These are phyloP conservation scores for Monosporascus ibericus DNA, from an alignment of 2,329 filamentous ascomycete genomes.

Conservation along the genomic window DNA sequence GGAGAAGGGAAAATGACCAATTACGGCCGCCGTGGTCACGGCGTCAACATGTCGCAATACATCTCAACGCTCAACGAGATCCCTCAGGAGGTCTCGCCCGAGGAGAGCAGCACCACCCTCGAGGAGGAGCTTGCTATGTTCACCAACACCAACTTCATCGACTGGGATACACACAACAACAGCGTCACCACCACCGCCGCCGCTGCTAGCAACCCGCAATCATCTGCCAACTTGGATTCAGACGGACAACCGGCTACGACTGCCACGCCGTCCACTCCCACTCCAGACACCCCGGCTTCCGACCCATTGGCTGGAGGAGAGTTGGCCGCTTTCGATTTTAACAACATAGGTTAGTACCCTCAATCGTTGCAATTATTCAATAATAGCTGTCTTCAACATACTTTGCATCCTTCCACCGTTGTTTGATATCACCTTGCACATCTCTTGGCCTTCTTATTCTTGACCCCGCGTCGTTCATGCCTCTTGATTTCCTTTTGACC, in stretches of 20 bases:
- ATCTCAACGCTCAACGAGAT: slow-evolving; percentile 78
- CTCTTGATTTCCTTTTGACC: background rate
- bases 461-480: background rate
- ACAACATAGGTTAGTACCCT: slow-evolving; percentile 20
- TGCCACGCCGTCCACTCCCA: slow-evolving; percentile 14
- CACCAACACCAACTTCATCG: slow-evolving; percentile 77
- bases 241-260: slow-evolving; percentile 20
- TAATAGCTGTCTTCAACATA: background rate
- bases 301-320: slow-evolving; percentile 11
- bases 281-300: slow-evolving; percentile 2
- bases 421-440: background rate
- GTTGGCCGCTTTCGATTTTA: slow-evolving; percentile 23
- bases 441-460: slow-evolving; percentile 4
- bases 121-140: slow-evolving; percentile 73
- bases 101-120: slow-evolving; percentile 53
- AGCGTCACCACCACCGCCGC: slow-evolving; percentile 9
- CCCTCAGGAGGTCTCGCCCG: slow-evolving; percentile 51
- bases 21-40: slow-evolving; percentile 66
- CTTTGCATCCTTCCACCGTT: background rate
- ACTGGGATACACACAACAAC: slow-evolving; percentile 51
- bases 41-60: slow-evolving; percentile 80
- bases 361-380: slow-evolving; percentile 1
- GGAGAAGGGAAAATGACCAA: slow-evolving; percentile 15
- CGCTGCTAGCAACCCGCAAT: slow-evolving; percentile 3
- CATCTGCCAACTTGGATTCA: slow-evolving; percentile 6